Conservation (phyloP, 2,329 filamentous ascomycete genomes). For the Lanzia echinophila region DNA sequence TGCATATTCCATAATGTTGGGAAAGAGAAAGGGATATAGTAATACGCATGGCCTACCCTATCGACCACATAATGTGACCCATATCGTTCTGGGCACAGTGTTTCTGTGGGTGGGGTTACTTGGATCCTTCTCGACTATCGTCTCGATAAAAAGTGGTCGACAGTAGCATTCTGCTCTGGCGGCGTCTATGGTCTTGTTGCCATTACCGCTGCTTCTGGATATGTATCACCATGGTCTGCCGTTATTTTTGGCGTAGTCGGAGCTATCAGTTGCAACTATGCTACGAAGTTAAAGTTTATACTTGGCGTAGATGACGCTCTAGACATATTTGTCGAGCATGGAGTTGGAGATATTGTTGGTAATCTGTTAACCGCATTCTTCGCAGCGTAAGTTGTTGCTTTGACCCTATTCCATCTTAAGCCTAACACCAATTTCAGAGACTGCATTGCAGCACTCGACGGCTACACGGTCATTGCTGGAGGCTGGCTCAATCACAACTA, state of each 20-base stretch:
- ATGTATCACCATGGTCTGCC: constrained; percentile 77
- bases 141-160: constrained; percentile 85
- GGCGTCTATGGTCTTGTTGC: constrained; percentile 81
- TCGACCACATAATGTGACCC: constrained; percentile 85
- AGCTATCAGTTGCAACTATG: constrained; percentile 76
- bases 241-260: constrained; percentile 73
- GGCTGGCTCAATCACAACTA: constrained; percentile 83
- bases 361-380: constrained; percentile 78
- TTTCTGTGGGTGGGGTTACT: constrained; percentile 97
- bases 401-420: no score
- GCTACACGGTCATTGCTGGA: constrained; percentile 57
- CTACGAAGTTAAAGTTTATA: constrained; percentile 84
- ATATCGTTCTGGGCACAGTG: constrained; percentile 86
- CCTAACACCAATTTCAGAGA: no score
- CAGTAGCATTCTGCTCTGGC: constrained; percentile 87
- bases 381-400: no score
- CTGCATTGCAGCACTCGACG: constrained; percentile 78
- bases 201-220: constrained; percentile 82
- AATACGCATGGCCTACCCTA: constrained; percentile 86
- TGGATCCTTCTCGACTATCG: constrained; percentile 87
- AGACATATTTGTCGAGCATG: constrained; percentile 83
- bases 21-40: constrained; percentile 63
- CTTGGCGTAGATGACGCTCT: constrained; percentile 76
- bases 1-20: constrained; percentile 87
- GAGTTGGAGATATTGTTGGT: constrained; percentile 69